phyloP scores from a whole-genome alignment of 352 stramenopile species.

The Pythium guiyangense region DNA sequence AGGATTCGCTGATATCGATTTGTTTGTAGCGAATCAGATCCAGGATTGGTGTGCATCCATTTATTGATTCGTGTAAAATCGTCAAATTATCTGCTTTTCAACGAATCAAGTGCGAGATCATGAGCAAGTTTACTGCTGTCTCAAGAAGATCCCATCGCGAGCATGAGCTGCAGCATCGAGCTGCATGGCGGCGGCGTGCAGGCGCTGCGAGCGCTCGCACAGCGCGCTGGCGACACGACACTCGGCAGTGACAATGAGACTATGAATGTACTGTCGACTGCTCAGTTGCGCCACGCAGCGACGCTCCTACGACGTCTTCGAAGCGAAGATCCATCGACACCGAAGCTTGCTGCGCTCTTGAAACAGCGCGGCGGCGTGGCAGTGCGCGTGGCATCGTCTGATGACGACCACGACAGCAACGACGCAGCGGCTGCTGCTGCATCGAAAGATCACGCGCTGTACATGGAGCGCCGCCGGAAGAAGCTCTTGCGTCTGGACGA shows the following conservation, averaged over 20 bases:
- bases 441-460: slow-evolving; percentile 16
- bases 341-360: slow-evolving; percentile 9
- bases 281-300: slow-evolving; percentile 8
- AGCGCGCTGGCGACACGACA: slow-evolving; percentile 2
- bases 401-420: background rate
- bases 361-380: slow-evolving; percentile 2
- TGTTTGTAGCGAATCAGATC: background rate
- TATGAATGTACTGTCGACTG: background rate
- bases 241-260: background rate
- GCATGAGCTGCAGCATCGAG: slow-evolving; percentile 4
- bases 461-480: slow-evolving; percentile 44
- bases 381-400: background rate
- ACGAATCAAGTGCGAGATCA: background rate
- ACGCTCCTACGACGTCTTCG: slow-evolving; percentile 6
- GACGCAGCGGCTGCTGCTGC: background rate
- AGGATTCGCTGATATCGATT: background rate
- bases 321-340: slow-evolving; percentile 1
- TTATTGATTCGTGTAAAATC: background rate
- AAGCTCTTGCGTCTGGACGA: slow-evolving; percentile 76
- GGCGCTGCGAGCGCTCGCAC: slow-evolving; percentile 19
- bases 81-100: background rate
- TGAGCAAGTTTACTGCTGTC: no score
- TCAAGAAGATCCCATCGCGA: no score
- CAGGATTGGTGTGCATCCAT: background rate
- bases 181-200: slow-evolving; percentile 23